These are phyloP conservation scores for Knufia fluminis DNA, from an alignment of 2,329 filamentous ascomycete species.

Conservation along the genomic window DNA sequence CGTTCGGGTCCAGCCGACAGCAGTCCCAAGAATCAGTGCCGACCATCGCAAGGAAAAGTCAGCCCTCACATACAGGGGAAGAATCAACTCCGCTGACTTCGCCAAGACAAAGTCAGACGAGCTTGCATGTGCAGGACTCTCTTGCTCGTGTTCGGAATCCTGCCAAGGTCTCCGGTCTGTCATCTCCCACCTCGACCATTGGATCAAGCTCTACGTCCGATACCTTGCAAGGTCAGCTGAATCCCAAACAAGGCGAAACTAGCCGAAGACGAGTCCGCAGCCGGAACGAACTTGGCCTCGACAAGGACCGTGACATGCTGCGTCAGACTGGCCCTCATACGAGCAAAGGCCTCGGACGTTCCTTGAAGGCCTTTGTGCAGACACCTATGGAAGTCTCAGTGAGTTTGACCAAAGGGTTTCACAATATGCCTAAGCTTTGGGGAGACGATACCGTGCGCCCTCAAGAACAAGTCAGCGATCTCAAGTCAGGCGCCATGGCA, in stretches of 20 bases:
- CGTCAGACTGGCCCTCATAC: conserved; percentile 19
- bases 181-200: conserved; percentile 11
- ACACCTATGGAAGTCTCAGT: conserved; percentile 41
- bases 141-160: conserved; percentile 7
- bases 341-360: conserved; percentile 15
- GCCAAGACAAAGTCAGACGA: conserved; percentile 13
- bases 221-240: conserved; percentile 9
- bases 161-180: conserved; percentile 3
- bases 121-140: conserved; percentile 8
- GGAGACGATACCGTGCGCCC: conserved; percentile 40
- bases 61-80: conserved; percentile 4
- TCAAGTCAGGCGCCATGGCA: conserved; percentile 37
- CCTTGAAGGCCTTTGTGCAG: conserved; percentile 13
- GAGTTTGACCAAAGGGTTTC: conserved; percentile 32
- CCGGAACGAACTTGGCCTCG: conserved; percentile 7
- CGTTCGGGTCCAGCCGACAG: conserved; percentile 9
- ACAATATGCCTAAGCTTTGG: conserved; percentile 44
- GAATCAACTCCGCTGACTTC: conserved; percentile 9
- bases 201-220: conserved; percentile 9
- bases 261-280: conserved; percentile 10
- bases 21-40: conserved; percentile 10
- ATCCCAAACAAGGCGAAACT: conserved; percentile 10
- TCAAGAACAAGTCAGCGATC: conserved; percentile 34
- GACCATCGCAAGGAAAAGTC: conserved; percentile 8
- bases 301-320: conserved; percentile 20